Base-by-base conservation (phyloP, 768 basidiomycete species). In the Boletus bicolor region DNA sequence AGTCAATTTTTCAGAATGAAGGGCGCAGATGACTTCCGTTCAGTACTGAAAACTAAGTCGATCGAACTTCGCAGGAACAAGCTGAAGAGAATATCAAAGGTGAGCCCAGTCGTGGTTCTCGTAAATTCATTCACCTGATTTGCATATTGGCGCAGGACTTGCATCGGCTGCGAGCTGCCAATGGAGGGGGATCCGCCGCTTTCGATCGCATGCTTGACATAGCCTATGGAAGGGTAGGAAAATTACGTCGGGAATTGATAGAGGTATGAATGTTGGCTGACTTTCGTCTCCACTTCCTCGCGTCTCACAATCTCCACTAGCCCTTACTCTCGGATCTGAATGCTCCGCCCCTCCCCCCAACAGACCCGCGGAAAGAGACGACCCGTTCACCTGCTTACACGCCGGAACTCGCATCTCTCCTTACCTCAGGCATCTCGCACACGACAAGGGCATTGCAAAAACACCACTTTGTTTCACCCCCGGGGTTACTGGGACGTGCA, bases 211-310 rank as follows among this genome's bases (percentile, higher is more conserved):
- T 91, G 30, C 73, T 93, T 17, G 80, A 85, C 59, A 62, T 84
- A 30, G 90, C 90, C 28, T 93, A 91, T 69, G 90, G 89, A 32
- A 77, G 90, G 55, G 82, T 81, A 60, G 90, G 90, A 24, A 86
- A 80, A 64, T 69, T 93, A 15, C 82, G 77, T 62, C 79, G 81
- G 72, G 87, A 91, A 62, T 68, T 91, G 42, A 73, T 91, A 69
- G 68, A 85, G 74, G 90, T 89, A 58, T 44, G 41, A 37, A 39
- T 26, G 21, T 53, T 49, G n/a, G 24, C 54, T 49, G n/a, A 17
- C 38, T 28, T 44, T 46, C 8, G 26, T 35, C 1, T 46, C 48
- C 37, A 15, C 14, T 21, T 44, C 26, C n/a, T 50, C 15, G 51
- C 55, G 26, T 51, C 53, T 62, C 47, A 63, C 49, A 12, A 47